Percentiles rank a stretch among this genome's conserved stretches.
phyloP scores from a whole-genome alignment of 345 rosid species.

The Brassica nigra region DNA sequence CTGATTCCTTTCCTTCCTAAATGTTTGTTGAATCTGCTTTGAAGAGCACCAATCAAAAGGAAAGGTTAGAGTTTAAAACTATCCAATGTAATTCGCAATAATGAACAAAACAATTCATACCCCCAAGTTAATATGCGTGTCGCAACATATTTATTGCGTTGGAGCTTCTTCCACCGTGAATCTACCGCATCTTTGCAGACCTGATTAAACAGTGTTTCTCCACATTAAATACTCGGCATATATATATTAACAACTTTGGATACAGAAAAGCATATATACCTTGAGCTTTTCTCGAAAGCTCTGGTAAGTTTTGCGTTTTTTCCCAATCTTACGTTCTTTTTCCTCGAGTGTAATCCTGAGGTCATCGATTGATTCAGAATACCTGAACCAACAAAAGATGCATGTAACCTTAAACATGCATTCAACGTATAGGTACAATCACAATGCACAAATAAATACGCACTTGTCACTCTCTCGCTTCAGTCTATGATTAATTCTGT shows the following conservation, averaged over 20 bases:
- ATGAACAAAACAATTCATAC: constrained; percentile 44
- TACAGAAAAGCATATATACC: constrained; percentile 20
- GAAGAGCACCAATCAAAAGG: constrained; percentile 9
- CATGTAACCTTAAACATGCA: constrained; percentile 16
- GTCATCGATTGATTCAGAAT: constrained; percentile 82
- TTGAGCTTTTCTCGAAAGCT: constrained; percentile 61
- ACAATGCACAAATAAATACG: constrained; percentile 15
- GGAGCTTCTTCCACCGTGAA: constrained; percentile 60
- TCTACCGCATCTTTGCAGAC: constrained; percentile 59
- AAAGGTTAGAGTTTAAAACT: neutral
- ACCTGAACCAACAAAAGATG: constrained; percentile 49
- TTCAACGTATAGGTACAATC: neutral
- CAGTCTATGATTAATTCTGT: constrained; percentile 65
- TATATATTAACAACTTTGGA: neutral
- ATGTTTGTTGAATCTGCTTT: constrained; percentile 14
- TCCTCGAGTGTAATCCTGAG: constrained; percentile 56
- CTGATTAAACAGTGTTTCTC: constrained; percentile 41
- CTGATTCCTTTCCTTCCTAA: constrained; percentile 25
- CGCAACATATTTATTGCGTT: constrained; percentile 48
- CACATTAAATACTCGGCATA: neutral
- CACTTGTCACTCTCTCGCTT: constrained; percentile 70
- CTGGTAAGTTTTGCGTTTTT: constrained; percentile 53
- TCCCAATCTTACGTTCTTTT: constrained; percentile 58
- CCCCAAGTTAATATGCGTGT: constrained; percentile 65
- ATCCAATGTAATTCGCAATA: neutral